Conservation (phyloP, 2,329 filamentous ascomycete genomes). For the Ophiostoma ips region DNA sequence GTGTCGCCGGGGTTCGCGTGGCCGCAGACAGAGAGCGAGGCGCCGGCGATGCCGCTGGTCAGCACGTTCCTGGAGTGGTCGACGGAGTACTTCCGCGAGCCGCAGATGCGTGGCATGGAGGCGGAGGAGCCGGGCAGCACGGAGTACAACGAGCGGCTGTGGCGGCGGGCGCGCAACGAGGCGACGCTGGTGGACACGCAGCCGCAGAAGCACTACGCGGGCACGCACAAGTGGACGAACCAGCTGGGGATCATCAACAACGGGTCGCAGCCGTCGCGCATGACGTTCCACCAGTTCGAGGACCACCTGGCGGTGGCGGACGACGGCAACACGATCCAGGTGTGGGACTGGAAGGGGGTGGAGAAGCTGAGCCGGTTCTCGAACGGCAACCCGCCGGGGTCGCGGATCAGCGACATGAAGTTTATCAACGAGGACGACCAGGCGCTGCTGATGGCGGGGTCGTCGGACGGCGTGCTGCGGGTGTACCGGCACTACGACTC, state of each 20-base stretch:
- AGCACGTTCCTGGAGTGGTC: constrained; percentile 92
- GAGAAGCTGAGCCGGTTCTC: constrained; percentile 70
- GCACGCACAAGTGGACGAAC: constrained; percentile 75
- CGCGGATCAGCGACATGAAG: constrained; percentile 83
- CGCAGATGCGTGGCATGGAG: constrained; percentile 94
- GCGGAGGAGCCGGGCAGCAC: constrained; percentile 91
- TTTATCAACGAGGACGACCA: constrained; percentile 99
- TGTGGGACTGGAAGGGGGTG: constrained; percentile 87
- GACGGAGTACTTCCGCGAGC: constrained; percentile 93
- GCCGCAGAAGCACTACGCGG: constrained; percentile 78
- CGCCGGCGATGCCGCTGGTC: constrained; percentile 57
- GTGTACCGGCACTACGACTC: constrained; percentile 88
- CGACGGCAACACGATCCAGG: constrained; percentile 74
- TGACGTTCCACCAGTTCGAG: constrained; percentile 97
- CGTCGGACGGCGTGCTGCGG: constrained; percentile 85
- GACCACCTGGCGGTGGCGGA: constrained; percentile 90
- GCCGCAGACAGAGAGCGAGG: constrained; percentile 32
- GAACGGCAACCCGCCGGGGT: constrained; percentile 84
- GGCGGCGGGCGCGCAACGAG: constrained; percentile 86
- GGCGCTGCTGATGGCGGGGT: constrained; percentile 85
- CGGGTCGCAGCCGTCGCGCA: constrained; percentile 73
- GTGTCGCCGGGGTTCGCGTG: constrained; percentile 61
- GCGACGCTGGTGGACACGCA: constrained; percentile 85
- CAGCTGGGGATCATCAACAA: constrained; percentile 77
- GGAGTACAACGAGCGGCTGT: constrained; percentile 90